A percentile compares a stretch with the other conserved stretches of the same genome.
phyloP scores from a whole-genome alignment of 1,139 yeast species.

The Zhuliangozyma parablackwelliae region DNA sequence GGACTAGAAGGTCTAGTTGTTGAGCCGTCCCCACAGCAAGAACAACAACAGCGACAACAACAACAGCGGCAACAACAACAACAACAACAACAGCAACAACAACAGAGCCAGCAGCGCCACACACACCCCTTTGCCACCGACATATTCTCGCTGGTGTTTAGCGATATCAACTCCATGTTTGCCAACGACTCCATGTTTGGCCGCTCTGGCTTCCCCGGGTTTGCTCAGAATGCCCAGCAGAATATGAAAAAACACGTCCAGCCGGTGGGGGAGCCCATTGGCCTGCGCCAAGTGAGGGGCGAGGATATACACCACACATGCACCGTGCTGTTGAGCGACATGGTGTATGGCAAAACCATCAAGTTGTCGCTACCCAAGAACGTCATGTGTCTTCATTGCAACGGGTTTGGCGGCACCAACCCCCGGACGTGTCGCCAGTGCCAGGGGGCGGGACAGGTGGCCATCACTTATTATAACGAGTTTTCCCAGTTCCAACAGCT shows the following conservation, averaged over 20 bases:
- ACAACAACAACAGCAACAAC: slow-evolving; percentile 1
- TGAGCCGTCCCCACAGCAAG: slow-evolving; percentile 6
- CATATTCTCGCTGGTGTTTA: slow-evolving; percentile 38
- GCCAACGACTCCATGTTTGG: slow-evolving; percentile 12
- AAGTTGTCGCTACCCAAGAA: slow-evolving; percentile 38
- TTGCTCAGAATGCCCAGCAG: neutral
- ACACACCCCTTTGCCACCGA: slow-evolving; percentile 17
- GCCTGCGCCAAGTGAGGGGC: slow-evolving; percentile 18
- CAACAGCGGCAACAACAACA: slow-evolving; percentile 7
- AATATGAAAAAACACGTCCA: slow-evolving; percentile 19
- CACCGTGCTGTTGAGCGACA: slow-evolving; percentile 31
- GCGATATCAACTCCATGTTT: slow-evolving; percentile 33
- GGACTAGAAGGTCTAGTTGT: slow-evolving; percentile 33
- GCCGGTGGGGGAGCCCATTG: slow-evolving; percentile 16
- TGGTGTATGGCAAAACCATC: slow-evolving; percentile 36
- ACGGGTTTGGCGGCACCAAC: slow-evolving; percentile 36
- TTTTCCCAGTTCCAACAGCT: slow-evolving; percentile 32
- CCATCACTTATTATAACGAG: slow-evolving; percentile 28
- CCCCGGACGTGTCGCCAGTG: slow-evolving; percentile 32
- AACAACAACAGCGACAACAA: slow-evolving; percentile 5
- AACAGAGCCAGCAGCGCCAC: slow-evolving; percentile 2
- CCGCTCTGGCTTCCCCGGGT: neutral
- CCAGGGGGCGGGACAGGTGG: slow-evolving; percentile 35
- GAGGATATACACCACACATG: slow-evolving; percentile 41
- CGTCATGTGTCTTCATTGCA: slow-evolving; percentile 29